Conservation (phyloP, 768 basidiomycete species). For the Hypsizygus marmoreus region DNA sequence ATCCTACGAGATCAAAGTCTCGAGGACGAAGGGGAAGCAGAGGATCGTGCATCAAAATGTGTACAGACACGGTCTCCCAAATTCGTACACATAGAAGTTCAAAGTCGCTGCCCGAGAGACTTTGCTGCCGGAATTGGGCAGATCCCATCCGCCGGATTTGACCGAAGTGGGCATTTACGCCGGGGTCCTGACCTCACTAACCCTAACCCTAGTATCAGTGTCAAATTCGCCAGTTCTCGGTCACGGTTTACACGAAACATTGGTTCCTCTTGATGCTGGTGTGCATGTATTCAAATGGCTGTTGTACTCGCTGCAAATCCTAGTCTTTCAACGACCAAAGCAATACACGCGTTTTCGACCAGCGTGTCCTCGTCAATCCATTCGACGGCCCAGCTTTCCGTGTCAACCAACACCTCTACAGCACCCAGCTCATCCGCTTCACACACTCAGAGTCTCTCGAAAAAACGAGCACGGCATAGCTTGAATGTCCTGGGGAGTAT, state of each 20-base stretch:
- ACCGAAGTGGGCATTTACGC: too few species aligned
- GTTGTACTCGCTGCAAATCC: slow-evolving; percentile 3
- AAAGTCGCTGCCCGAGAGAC: too few species aligned
- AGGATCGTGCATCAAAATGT: too few species aligned
- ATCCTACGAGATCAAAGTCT: too few species aligned
- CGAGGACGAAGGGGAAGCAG: too few species aligned
- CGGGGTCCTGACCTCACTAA: too few species aligned
- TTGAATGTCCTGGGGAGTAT: slow-evolving; percentile 29
- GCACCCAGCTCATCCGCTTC: slow-evolving; percentile 13
- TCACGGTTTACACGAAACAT: too few species aligned
- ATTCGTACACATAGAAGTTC: too few species aligned
- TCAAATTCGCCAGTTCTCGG: too few species aligned
- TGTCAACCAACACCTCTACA: slow-evolving; percentile 10
- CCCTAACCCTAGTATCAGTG: slow-evolving; percentile 11
- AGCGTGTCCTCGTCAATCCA: slow-evolving; percentile 8
- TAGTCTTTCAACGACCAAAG: background rate
- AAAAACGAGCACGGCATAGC: slow-evolving; percentile 23
- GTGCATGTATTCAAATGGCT: background rate
- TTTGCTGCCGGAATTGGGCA: too few species aligned
- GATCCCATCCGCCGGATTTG: too few species aligned
- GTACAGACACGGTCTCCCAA: too few species aligned
- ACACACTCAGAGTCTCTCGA: slow-evolving; percentile 10
- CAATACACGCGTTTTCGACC: slow-evolving; percentile 1
- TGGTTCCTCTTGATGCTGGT: background rate
- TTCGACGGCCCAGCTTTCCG: slow-evolving; percentile 7